A percentile compares a stretch with the other conserved stretches of the same genome.
Evolutionary conservation across 768 basidiomycete genomes (phyloP).

Genomic region (Serendipita sp.): DNA sequence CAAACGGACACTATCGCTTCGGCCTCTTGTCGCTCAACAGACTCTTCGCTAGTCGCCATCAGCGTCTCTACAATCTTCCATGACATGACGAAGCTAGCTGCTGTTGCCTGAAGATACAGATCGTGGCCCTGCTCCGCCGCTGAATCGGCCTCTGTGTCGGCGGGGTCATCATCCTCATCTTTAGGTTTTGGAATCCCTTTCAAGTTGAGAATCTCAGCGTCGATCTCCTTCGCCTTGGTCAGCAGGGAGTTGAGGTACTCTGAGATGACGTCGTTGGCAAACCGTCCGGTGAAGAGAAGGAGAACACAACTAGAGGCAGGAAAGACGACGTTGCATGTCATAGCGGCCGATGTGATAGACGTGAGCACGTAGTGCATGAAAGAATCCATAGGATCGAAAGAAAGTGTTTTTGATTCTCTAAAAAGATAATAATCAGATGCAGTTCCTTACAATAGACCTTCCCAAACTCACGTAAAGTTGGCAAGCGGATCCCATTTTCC

Average conservation of each 20-base stretch:
- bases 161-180: background rate
- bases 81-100: constrained; percentile 77
- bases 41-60: constrained; percentile 28
- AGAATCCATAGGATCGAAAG: constrained; percentile 86
- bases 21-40: constrained; percentile 35
- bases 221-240: background rate
- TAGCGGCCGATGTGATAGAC: constrained; percentile 57
- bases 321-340: constrained; percentile 71
- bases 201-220: background rate
- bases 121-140: constrained; percentile 17
- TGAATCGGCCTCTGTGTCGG: background rate
- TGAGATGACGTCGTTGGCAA: constrained; percentile 59
- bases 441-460: background rate
- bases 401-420: constrained; percentile 43
- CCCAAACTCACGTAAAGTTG: constrained; percentile 53
- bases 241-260: constrained; percentile 11
- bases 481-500: constrained; percentile 63
- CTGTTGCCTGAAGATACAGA: constrained; percentile 66
- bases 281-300: constrained; percentile 63
- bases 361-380: constrained; percentile 61
- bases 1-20: constrained; percentile 70
- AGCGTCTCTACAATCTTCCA: constrained; percentile 75
- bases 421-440: background rate
- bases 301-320: constrained; percentile 65
- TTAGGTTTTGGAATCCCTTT: background rate